Percentiles rank a stretch among this genome's conserved stretches.
phyloP scores from a whole-genome alignment of 2,329 filamentous ascomycete species.

The Cladorrhinum sp. region DNA sequence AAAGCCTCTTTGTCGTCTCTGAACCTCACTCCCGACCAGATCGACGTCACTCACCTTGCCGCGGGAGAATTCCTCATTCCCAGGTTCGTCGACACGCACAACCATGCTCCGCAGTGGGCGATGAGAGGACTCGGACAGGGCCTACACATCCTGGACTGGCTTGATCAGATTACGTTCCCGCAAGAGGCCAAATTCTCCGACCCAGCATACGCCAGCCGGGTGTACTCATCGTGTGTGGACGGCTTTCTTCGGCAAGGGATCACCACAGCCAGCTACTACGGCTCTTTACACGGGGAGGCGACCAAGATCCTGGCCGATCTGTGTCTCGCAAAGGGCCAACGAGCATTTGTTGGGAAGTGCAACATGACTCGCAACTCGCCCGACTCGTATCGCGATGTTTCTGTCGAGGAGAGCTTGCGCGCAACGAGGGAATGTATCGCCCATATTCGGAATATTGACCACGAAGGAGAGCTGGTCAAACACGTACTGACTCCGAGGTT shows the following conservation, averaged over 20 bases:
- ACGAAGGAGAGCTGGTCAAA: constrained; percentile 41
- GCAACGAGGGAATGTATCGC: constrained; percentile 50
- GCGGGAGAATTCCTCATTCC: constrained; percentile 53
- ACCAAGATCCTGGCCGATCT: constrained; percentile 55
- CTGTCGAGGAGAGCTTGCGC: constrained; percentile 43
- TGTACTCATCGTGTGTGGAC: constrained; percentile 52
- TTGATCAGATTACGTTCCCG: constrained; percentile 61
- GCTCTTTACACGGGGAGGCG: constrained; percentile 52
- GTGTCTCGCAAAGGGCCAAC: constrained; percentile 52
- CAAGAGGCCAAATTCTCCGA: constrained; percentile 61
- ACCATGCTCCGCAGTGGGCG: constrained; percentile 60
- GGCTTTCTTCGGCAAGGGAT: constrained; percentile 60
- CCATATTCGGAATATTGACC: constrained; percentile 46
- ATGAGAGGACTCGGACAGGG: constrained; percentile 48
- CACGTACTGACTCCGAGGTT: constrained; percentile 58
- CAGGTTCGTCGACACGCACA: constrained; percentile 64
- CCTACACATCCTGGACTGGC: constrained; percentile 59
- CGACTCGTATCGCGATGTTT: constrained; percentile 50
- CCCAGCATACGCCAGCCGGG: constrained; percentile 46
- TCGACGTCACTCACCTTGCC: constrained; percentile 18
- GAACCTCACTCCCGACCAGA: constrained; percentile 13
- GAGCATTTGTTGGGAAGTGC: constrained; percentile 60
- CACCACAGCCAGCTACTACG: constrained; percentile 61
- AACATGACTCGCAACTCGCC: constrained; percentile 59
- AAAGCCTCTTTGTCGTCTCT: constrained; percentile 8